Evolutionary conservation across 805 yeast genomes (phyloP), one percentile per base, ranked within the genome.

Genomic region (Candida yuanshanica): DNA sequence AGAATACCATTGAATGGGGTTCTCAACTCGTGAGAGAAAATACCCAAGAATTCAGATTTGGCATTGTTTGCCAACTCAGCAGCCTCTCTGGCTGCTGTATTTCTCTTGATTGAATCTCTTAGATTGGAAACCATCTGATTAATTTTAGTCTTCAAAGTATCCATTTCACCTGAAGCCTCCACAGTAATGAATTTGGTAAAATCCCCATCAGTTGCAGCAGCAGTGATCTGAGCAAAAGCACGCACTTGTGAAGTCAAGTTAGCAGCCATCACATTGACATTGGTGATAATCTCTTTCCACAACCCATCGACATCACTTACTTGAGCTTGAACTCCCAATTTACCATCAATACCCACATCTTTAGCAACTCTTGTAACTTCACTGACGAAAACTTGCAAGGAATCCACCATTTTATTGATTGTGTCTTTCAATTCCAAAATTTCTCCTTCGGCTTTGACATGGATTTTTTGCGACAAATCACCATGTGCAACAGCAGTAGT

Each of bases 401-500:
- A 79, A 59, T 87, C 95, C 70, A 87, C 95, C 96, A 87, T 87
- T 68, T 84, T 85, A 62, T 87, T 87, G 64, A 87, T 87, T 7
- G 96, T 87, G 46, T 81, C 75, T 56, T 87, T 87, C 62, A 87
- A 74, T 47, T 89, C 93, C 51, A 87, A 70, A 52, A 87, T 86
- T 58, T 87, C 95, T 40, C 95, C 95, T 59, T 86, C 91, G 9
- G 95, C 95, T 53, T 81, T 91, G 20, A 87, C 95, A 47, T 78
- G 86, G 62, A 87, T 87, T 62, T 87, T 87, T 48, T 93, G 74
- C 0, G 95, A 86, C 62, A 87, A 83, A 60, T 87, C 95, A 58
- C 95, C 95, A 63, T 87, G 95, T 2, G 95, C 87, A 21, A 95
- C 95, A 7, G 96, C 95, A 12, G 93, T 95, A 0, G 96, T 87